phyloP scores from a whole-genome alignment of 176 grass and related monocot genomes.

The Rhipidocladum racemiflorum region DNA sequence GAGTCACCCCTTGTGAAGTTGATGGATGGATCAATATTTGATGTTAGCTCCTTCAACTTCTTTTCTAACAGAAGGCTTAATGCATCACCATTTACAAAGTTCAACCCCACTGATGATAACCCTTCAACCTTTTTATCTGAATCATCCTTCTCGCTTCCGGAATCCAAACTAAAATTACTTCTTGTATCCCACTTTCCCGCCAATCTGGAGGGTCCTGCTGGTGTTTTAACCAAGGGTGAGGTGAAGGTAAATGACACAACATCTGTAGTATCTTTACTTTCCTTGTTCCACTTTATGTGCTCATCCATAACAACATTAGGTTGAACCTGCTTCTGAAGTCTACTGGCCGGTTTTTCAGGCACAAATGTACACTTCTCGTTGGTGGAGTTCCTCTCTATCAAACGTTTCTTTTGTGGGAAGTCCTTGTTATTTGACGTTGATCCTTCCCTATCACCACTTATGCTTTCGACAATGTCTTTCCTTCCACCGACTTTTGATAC shows the following conservation, averaged over 20 bases:
- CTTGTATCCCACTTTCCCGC: constrained; percentile 36
- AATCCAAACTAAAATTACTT: constrained; percentile 34
- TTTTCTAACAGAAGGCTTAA: constrained; percentile 78
- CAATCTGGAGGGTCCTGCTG: constrained; percentile 27
- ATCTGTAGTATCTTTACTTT: constrained; percentile 56
- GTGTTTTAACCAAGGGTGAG: constrained; percentile 62
- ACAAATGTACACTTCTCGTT: constrained; percentile 46
- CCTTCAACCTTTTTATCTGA: constrained; percentile 37
- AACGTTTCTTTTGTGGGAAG: constrained; percentile 79
- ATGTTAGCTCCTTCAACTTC: constrained; percentile 69
- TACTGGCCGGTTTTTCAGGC: constrained; percentile 38
- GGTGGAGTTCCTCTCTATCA: constrained; percentile 58
- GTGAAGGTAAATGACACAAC: constrained; percentile 92
- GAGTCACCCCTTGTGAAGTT: constrained; percentile 50
- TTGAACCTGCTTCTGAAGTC: constrained; percentile 41
- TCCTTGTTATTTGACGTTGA: constrained; percentile 64
- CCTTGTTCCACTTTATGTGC: constrained; percentile 52
- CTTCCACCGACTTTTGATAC: constrained; percentile 48
- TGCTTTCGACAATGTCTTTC: constrained; percentile 48
- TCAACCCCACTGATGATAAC: constrained; percentile 36
- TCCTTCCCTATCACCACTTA: constrained; percentile 46
- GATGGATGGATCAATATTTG: constrained; percentile 49
- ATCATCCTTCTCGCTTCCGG: constrained; percentile 31
- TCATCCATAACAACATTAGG: constrained; percentile 70
- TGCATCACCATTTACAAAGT: constrained; percentile 64